Base-by-base conservation (phyloP, 2,329 filamentous ascomycete genomes). In the Mariannaea elegans region DNA sequence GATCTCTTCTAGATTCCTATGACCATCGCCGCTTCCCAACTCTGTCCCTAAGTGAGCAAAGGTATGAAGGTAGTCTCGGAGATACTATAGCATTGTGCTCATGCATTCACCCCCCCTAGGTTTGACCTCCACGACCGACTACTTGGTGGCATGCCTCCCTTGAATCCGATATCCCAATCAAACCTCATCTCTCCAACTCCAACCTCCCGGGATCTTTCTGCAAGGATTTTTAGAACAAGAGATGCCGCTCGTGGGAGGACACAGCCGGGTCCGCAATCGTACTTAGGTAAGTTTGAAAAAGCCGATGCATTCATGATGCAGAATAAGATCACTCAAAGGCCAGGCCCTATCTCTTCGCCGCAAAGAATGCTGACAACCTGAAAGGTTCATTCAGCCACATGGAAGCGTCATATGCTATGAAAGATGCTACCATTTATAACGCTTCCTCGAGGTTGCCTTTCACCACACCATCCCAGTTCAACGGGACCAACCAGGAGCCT, bases 161-260 rank as follows among this genome's bases (percentile, higher is more conserved):
- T 81, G 16, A 75, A 75, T 38, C 65, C 78, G 14, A 71, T 73
- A 32, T 72, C 77, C 9, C 77, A 79, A 48, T 73, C 78, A 14
- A 80, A 76, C 57, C 63, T 78, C 29, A 68, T 69, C 38, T 77
- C 76, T n/a, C 76, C 76, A 5, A 75, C 75, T 8, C 75, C 72
- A 12, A 62, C 67, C 8, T 63, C 71, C 1, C 69, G 71, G 62
- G 72, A 75, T 32, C 34, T 73, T 6, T 64, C 70, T 19, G 41
- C 67, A 38, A 69, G 70, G 21, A 61, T 69, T 2, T 67, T 72
- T 19, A 51, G 65, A 13, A 21, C 54, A 32, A 67, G 73, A 55
- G 72, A 73, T 9, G 41, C 60, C 23, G 53, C 49, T n/a, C 65
- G 61, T 19, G 59, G 47, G 10, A 63, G 71, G 42, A 41, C 61